Base-by-base conservation (phyloP, 1,284 basidiomycete species). In the Marasmius sp. region DNA sequence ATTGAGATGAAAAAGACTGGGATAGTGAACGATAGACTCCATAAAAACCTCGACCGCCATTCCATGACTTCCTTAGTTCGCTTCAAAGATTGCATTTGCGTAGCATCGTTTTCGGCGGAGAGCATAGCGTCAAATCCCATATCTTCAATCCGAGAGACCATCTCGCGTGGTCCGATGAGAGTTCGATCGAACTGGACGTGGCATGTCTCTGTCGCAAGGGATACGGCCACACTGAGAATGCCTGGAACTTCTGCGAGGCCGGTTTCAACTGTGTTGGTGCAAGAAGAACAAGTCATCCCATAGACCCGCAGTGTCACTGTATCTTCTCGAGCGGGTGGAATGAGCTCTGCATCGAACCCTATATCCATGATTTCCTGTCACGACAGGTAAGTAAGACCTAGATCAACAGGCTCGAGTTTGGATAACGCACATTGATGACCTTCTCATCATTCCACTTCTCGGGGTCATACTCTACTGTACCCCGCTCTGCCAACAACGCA, bases 1-100 rank as follows among this genome's bases (percentile, higher is more conserved):
- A 99, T 99, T 64, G 86, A 85, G 63, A 99, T 78, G 72, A 98
- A 85, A 76, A 98, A 98, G 60, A 97, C 95, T 22, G 97, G 97
- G 0, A 97, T 67, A 50, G 94, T 94, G 72, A 99, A 98, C 12
- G 79, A 73, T 43, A 92, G 71, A 67, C 91, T 88, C 78, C 86
- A 86, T 56, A 88, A 73, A 77, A 98, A 92, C 18, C 94, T 89
- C n/a, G 76, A 76, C 36, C 88, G 82, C 97, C 97, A 99, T 70
- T 94, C 88, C 58, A 89, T 83, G 36, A 97, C 91, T 75, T 99
- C 97, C 74, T 93, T 95, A 57, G 93, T 91, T 41, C 95, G 91
- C 6, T 91, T 91, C 57, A 99, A 87, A 0, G 95, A 97, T 51
- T 90, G 88, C 3, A 97, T 80, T 75, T 99, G 97, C 1, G 96